Evolutionary conservation across 2,329 filamentous ascomycete species (phyloP), one percentile per base, ranked within the genome.

Genomic region (Aspergillus cejpii): DNA sequence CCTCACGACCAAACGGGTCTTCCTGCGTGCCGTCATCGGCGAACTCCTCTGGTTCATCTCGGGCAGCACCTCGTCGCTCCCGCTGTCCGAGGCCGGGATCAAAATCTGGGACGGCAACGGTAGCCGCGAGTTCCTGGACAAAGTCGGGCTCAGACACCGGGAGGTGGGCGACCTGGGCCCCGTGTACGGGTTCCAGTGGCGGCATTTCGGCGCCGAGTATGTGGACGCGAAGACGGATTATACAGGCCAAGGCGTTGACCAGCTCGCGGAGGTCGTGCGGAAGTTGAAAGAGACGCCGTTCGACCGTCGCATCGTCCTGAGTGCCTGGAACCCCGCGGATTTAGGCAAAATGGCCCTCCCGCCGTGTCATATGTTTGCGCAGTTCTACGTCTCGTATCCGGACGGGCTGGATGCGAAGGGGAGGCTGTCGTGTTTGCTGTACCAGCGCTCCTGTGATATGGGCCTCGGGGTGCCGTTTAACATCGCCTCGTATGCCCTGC

Each of bases 51-150:
- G 92, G 92, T 98, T 98, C 70, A 77, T 98, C 55, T 79, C 81
- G 36, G 92, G 88, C 60, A 80, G 74, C 59, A 98, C 92, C 2
- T 88, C 87, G 1, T 90, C 87, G 1, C 70, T 80, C 3, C 74
- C 88, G 0, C 81, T 98, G 2, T 83, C 80, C 48, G 81, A 83
- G 10, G 81, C 83, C 1, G 88, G 89, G 23, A 83, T 98, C 60
- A 94, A 94, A 69, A 98, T 98, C 65, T 98, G 92, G 92, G 92
- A 98, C 64, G 91, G 90, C 58, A 98, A 98, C 64, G 92, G 91
- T 34, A 89, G 84, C 37, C 86, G 92, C 57, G 85, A 83, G 60
- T 97, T 85, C 66, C 85, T 98, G 28, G 91, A 98, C 72, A 83
- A 75, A 51, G 78, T 92, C 1, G 91, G 91, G 0, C 78, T 97